Base-by-base conservation (phyloP, 768 basidiomycete genomes). In the Flagelloscypha sp. region DNA sequence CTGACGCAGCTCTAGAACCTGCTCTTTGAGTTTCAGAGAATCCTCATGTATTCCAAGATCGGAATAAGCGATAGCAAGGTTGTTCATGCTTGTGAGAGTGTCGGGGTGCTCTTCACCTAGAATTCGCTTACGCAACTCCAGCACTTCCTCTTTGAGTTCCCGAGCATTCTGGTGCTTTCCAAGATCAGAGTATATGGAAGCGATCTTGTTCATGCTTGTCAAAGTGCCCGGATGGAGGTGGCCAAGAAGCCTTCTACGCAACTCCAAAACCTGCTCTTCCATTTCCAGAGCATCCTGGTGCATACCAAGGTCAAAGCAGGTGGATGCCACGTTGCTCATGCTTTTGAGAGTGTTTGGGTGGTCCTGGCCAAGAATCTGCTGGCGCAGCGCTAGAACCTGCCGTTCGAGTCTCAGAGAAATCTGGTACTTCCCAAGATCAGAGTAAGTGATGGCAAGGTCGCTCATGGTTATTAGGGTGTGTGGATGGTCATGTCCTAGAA, bases 401-500 rank as follows among this genome's bases (percentile, higher is more conserved):
- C 17, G 23, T 23, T 42, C 41, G 10, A 33, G 25, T 12, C 21
- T 12, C 24, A 27, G 18, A 11, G 41, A 29, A 15, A 31, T 24
- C 11, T 33, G 28, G 21, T 30, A 33, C 17, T 33, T 30, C 5
- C 29, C 30, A 10, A 33, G 42, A 11, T 15, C 8, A 25, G 27
- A 25, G 30, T 43, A 43, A 16, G 37, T 38, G 11, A 16, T 13
- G 32, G 37, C 42, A 5, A 43, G 24, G 16, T 36, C 39, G 12
- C 12, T 25, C 38, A 40, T 40, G n/a, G 33, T 20, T 11, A 23
- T 15, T 8, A 39, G 25, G 7, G 42, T 40, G 3, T 36, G 18
- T n/a, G 39, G 35, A 40, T 44, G 38, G 8, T 27, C 4, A 19
- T 30, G 28, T 8, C 39, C 39, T 10, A 27, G n/a, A n/a, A n/a